Percentiles rank a stretch among this genome's conserved stretches.
Evolutionary conservation across 176 grass and related monocot genomes (phyloP).

Genomic region (Paspalum notatum): DNA sequence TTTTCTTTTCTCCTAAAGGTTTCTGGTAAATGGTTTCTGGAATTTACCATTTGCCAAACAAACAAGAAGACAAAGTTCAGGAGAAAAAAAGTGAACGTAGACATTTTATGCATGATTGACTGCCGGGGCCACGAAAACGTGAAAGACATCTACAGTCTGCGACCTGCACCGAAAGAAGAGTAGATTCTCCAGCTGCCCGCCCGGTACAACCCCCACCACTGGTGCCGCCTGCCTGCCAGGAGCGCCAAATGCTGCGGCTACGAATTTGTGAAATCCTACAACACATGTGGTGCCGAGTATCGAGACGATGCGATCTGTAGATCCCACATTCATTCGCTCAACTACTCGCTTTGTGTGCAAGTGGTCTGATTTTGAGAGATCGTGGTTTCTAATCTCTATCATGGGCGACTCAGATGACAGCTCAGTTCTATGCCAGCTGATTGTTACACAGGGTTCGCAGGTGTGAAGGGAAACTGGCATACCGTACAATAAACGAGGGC

Average conservation of each 20-base stretch:
- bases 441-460: background rate
- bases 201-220: background rate
- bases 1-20: background rate
- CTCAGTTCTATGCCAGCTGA: background rate
- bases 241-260: background rate
- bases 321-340: constrained; percentile 6
- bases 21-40: background rate
- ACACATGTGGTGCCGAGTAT: background rate
- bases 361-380: background rate
- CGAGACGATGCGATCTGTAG: constrained; percentile 8
- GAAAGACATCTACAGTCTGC: no score
- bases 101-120: no score
- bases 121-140: no score
- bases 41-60: background rate
- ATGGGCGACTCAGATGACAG: background rate
- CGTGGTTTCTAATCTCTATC: background rate
- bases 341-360: constrained; percentile 19
- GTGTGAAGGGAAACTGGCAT: background rate
- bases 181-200: constrained; percentile 4
- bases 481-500: background rate
- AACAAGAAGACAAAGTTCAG: no score
- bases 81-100: background rate
- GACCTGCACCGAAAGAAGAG: background rate
- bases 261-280: background rate
- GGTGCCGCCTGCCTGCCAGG: no score